Evolutionary conservation across 2,329 filamentous ascomycete genomes (phyloP), one percentile per base, ranked within the genome.

Genomic region (Arthrobotrys musiformis): DNA sequence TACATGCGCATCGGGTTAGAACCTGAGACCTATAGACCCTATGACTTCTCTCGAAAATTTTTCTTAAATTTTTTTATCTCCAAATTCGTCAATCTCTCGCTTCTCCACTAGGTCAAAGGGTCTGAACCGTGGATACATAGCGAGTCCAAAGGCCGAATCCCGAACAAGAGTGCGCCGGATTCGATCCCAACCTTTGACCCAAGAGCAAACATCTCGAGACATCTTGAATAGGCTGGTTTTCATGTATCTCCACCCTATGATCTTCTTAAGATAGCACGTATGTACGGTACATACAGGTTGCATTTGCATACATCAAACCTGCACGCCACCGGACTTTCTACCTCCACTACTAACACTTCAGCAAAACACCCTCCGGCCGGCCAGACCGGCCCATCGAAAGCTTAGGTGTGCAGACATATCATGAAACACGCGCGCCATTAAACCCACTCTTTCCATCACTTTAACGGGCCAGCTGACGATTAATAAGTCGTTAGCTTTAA

Each of bases 351-450:
- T 52, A 7, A 52, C 5, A 28, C 17, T 42, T 48, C n/a, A 24
- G 30, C 26, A 28, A 35, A 58, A 52, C 52, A n/a, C 28, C n/a
- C 28, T 60, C 52, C 54, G 54, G 54, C 66, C 66, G 66, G 54
- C 26, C 54, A 58, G 54, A 40, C 42, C 54, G 52, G 66, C 54
- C 54, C 30, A 61, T 28, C 22, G 15, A 62, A 19, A 44, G 5
- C 22, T 26, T 35, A 3, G 19, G 15, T 24, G n/a, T 52, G 46
- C 46, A 35, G 33, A 44, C 50, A 48, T 40, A 61, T 70, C 64
- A 24, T 70, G 66, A 70, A 70, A 70, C 66, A 56, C 50, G 40
- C 66, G 54, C 66, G 66, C 40, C 40, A 69, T 69, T 69, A 50
- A 60, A 67, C 17, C 28, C 26, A 17, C 26, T 28, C n/a, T 11